A percentile compares a stretch with the other conserved stretches of the same genome.
These are phyloP conservation scores for Exophiala phaeomuriformis DNA, from an alignment of 2,329 filamentous ascomycete species.

Conservation along the genomic window DNA sequence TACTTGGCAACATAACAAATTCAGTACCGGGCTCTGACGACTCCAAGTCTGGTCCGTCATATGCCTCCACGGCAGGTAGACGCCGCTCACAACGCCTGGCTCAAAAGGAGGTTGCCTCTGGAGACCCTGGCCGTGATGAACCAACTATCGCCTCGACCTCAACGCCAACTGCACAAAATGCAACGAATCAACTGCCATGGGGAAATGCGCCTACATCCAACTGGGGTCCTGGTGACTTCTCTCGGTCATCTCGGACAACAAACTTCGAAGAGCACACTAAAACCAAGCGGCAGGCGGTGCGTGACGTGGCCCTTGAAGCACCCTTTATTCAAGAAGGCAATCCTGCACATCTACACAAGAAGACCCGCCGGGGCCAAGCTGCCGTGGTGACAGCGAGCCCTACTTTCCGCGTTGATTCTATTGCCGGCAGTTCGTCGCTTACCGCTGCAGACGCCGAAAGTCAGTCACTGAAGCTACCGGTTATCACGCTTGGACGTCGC, in stretches of 20 bases:
- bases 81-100: constrained; percentile 11
- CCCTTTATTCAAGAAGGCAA: constrained; percentile 1
- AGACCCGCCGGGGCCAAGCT: not conserved
- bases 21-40: not conserved
- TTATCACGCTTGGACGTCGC: too few species aligned
- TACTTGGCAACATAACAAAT: not conserved
- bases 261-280: constrained; percentile 20
- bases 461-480: too few species aligned
- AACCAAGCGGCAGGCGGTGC: constrained; percentile 14
- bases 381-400: not conserved
- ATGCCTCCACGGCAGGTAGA: not conserved
- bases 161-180: not conserved
- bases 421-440: too few species aligned
- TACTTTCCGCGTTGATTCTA: too few species aligned
- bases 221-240: too few species aligned
- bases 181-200: not conserved
- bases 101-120: not conserved
- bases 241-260: constrained; percentile 2
- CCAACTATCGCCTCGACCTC: not conserved
- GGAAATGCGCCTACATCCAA: not conserved
- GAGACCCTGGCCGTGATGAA: not conserved
- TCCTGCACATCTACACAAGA: not conserved
- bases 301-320: not conserved
- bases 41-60: not conserved
- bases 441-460: too few species aligned